Base-by-base conservation (phyloP, 2,329 filamentous ascomycete genomes). In the Trichophyton rubrum region DNA sequence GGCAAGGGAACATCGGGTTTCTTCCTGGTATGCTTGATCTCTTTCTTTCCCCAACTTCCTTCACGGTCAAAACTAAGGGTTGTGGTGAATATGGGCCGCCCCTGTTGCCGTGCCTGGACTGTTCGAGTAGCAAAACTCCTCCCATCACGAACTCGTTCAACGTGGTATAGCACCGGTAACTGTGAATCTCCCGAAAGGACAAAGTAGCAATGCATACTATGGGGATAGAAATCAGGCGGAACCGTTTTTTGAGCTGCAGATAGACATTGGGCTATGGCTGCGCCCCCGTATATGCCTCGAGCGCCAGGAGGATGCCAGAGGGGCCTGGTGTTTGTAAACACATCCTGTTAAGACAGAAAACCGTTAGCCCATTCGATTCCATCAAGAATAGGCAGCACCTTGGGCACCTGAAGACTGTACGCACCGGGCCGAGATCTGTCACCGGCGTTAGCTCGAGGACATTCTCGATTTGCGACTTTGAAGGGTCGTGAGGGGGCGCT, bases 201-300 rank as follows among this genome's bases (percentile, higher is more conserved):
- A 74, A 99, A 99, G 79, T 97, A 99, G 82, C 93, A 97, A 81
- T 99, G 93, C 88, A 95, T 96, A 70, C 87, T 92, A 79, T 99
- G 93, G 57, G 93, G 85, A 62, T 85, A 82, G 74, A 96, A 96
- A 71, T 88, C 80, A 40, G 72, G 65, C 0, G 87, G 86, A 1
- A 99, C 89, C 7, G 93, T 99, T 70, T 85, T 84, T 73, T 96
- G 90, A 24, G 90, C 93, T 1, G 93, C 90, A 53, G 88, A 82
- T 27, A 96, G 85, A 69, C 83, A 91, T 79, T 97, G 92, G 56
- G 92, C 91, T 67, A 99, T 96, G 41, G 95, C 90, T 61, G 88
- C 85, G 65, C 91, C 91, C 71, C 93, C 93, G 70, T 90, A 99
- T 74, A 99, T 90, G 63, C 93, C 93, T 59, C 93, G 85, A 2